Evolutionary conservation across 148 eudicot genomes (phyloP).

Genomic region (Rheum nobile): DNA sequence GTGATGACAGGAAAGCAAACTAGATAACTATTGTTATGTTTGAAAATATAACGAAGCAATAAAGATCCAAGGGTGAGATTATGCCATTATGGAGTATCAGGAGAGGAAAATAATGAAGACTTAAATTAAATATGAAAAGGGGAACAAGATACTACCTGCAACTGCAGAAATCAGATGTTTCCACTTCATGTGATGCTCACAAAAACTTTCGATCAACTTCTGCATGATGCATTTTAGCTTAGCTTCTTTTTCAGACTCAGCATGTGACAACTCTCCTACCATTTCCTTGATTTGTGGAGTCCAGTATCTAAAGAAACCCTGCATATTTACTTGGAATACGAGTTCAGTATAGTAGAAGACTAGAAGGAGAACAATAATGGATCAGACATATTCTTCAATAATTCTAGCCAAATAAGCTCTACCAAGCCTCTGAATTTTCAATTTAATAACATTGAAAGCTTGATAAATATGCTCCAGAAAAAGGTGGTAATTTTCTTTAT

Average conservation of each 20-base stretch:
- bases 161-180: constrained; percentile 61
- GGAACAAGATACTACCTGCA: constrained; percentile 45
- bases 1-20: not conserved
- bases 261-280: constrained; percentile 56
- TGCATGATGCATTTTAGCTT: constrained; percentile 75
- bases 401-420: not conserved
- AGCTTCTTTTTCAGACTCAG: constrained; percentile 81
- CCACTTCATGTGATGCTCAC: constrained; percentile 86
- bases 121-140: not conserved
- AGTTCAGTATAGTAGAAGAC: not conserved
- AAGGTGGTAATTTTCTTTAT: not conserved
- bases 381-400: not conserved
- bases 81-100: not conserved
- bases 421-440: not conserved
- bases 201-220: constrained; percentile 63
- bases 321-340: constrained; percentile 9
- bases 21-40: not conserved
- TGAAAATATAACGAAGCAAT: not conserved
- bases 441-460: not conserved
- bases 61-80: not conserved
- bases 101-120: not conserved
- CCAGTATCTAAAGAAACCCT: constrained; percentile 94
- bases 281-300: constrained; percentile 59
- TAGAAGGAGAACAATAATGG: not conserved
- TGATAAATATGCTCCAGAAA: not conserved